phyloP scores from a whole-genome alignment of 306 rosid genomes.

The Echinosophora koreensis region DNA sequence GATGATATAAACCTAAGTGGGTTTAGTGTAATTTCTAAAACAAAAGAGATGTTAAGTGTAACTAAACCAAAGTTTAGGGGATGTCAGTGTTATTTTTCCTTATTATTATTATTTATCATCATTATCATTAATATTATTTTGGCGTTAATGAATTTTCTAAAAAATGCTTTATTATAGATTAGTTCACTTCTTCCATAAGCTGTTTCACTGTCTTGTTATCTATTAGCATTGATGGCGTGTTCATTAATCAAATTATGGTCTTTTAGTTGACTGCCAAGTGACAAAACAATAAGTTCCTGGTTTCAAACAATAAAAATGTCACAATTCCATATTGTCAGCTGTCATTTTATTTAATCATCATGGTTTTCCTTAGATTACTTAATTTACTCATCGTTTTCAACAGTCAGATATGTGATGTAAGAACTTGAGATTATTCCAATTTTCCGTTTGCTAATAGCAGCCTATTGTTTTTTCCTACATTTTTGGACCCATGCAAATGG shows the following conservation, averaged over 20 bases:
- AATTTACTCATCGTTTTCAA: constrained; percentile 34
- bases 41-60: no score
- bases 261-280: constrained; percentile 41
- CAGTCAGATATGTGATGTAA: constrained; percentile 14
- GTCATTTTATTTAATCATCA: constrained; percentile 23
- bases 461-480: constrained; percentile 11
- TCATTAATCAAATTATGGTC: constrained; percentile 21
- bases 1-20: no score
- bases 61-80: no score
- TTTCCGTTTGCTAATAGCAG: constrained; percentile 37
- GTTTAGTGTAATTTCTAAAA: no score
- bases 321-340: constrained; percentile 1
- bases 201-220: background rate
- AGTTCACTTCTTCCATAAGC: constrained; percentile 9
- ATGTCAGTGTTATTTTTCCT: no score
- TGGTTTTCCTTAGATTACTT: constrained; percentile 37
- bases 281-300: background rate
- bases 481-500: constrained; percentile 14
- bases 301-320: background rate
- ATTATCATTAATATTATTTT: background rate
- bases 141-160: background rate
- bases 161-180: background rate
- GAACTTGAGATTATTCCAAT: constrained; percentile 40
- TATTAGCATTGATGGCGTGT: constrained; percentile 23
- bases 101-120: no score